Conservation (phyloP, 2,329 filamentous ascomycete genomes). For the Tolypocladium sp. region DNA sequence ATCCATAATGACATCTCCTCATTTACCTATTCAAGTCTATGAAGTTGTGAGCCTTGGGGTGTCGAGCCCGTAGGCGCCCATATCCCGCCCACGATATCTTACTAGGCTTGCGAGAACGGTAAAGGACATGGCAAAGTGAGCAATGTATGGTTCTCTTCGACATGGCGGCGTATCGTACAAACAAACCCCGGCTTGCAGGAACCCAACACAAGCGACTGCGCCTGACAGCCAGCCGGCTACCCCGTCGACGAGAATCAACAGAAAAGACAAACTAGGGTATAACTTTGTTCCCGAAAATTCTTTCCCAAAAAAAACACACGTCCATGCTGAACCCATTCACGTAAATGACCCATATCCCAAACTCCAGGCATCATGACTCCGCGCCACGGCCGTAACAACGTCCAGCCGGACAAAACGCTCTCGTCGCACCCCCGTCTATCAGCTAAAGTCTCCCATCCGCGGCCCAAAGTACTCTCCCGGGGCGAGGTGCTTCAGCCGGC, state of each 20-base stretch:
- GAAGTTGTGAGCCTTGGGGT: too few relatives aligned
- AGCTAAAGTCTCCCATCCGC: slow-evolving; percentile 27
- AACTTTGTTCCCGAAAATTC: not conserved
- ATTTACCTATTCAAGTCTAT: too few relatives aligned
- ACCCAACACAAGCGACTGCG: not conserved
- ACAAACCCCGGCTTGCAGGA: not conserved
- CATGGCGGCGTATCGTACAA: not conserved
- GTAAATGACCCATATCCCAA: not conserved
- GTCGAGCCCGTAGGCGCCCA: too few relatives aligned
- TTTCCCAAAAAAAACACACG: not conserved
- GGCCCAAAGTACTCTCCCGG: slow-evolving; percentile 30
- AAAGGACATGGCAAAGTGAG: not conserved
- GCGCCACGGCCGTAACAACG: not conserved
- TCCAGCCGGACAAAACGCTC: not conserved
- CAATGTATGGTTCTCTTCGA: not conserved
- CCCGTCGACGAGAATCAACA: not conserved
- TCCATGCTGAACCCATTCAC: not conserved
- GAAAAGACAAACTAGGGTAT: not conserved
- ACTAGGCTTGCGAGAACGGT: too few relatives aligned
- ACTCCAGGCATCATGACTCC: not conserved
- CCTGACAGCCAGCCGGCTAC: not conserved
- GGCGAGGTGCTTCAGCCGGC: slow-evolving; percentile 23
- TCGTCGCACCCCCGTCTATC: slow-evolving; percentile 2
- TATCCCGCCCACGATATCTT: too few relatives aligned
- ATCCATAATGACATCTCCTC: not conserved